These are phyloP conservation scores for Populus hybrid DNA, from an alignment of 441 rosid genomes.

Conservation along the genomic window DNA sequence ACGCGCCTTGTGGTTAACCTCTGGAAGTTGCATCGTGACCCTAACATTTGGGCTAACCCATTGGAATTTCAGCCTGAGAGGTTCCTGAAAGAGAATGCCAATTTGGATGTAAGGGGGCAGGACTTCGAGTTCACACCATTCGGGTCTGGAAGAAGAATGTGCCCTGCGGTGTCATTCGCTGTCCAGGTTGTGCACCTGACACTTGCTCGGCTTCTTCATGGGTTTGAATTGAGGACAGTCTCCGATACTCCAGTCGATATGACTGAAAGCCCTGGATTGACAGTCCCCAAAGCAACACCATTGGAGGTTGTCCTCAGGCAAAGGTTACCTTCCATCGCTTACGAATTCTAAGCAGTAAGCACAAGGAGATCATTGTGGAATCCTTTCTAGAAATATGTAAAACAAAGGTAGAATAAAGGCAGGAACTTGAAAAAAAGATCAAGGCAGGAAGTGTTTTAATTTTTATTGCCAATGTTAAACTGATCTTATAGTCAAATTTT, in stretches of 20 bases:
- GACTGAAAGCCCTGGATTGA: conserved; percentile 32
- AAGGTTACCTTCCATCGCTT: conserved; percentile 32
- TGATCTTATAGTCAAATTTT: too few species aligned
- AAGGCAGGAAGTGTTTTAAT: too few species aligned
- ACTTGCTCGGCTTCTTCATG: conserved; percentile 37
- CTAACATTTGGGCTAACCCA: conserved; percentile 38
- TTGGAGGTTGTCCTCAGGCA: conserved; percentile 39
- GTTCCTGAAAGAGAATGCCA: conserved; percentile 25
- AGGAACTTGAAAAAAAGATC: too few species aligned
- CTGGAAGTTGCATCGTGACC: conserved; percentile 51
- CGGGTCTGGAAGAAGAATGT: conserved; percentile 35
- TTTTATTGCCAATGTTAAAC: too few species aligned
- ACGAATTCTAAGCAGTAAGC: not conserved
- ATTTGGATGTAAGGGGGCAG: conserved; percentile 28
- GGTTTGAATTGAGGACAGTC: conserved; percentile 28
- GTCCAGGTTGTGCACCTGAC: conserved; percentile 30
- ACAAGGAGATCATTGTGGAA: not conserved
- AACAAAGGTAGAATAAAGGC: too few species aligned
- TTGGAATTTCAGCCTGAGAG: conserved; percentile 37
- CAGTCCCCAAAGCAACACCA: conserved; percentile 29
- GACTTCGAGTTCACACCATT: conserved; percentile 33
- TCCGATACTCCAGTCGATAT: conserved; percentile 28
- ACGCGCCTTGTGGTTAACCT: conserved; percentile 48
- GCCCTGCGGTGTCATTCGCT: conserved; percentile 32
- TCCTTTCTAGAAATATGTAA: not conserved